These are phyloP conservation scores for Auriscalpium vulgare DNA, from an alignment of 768 basidiomycete species.

Conservation along the genomic window DNA sequence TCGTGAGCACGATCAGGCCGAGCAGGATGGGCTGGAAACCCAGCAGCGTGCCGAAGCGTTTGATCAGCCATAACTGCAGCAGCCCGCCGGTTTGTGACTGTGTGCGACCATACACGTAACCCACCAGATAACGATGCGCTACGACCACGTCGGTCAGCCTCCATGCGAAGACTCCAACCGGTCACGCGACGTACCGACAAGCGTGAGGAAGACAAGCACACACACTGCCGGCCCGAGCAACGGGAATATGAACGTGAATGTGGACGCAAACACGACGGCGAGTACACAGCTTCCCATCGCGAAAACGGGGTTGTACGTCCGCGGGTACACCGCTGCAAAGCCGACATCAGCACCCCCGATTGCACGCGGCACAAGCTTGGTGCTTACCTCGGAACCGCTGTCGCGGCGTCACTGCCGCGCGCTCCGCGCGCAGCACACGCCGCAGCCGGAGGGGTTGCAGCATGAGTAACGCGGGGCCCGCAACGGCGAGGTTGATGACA, in stretches of 20 bases:
- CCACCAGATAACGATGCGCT: conserved; percentile 78
- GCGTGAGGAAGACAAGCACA: conserved; percentile 53
- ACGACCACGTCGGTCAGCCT: not conserved
- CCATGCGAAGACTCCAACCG: not conserved
- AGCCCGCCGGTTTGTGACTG: conserved; percentile 71
- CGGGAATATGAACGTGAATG: conserved; percentile 70
- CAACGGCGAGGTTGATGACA: conserved; percentile 56
- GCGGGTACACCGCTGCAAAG: conserved; percentile 57
- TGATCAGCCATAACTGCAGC: conserved; percentile 67
- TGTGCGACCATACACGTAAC: conserved; percentile 69
- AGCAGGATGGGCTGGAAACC: conserved; percentile 69
- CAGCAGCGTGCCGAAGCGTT: conserved; percentile 62
- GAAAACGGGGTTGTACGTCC: conserved; percentile 61
- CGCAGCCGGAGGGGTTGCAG: conserved; percentile 65
- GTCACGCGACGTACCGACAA: conserved; percentile 44
- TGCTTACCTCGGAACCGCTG: conserved; percentile 68
- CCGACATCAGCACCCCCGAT: not conserved
- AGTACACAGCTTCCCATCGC: conserved; percentile 59
- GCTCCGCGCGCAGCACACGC: conserved; percentile 47
- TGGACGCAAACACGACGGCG: conserved; percentile 63
- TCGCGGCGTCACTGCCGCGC: conserved; percentile 61
- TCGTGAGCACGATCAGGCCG: conserved; percentile 62
- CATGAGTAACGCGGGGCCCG: conserved; percentile 61
- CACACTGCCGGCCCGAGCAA: conserved; percentile 65
- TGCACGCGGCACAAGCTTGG: not conserved